Evolutionary conservation across 192 early-diverging fungal species (phyloP).

Genomic region (Rhizoclosmatium sp.): DNA sequence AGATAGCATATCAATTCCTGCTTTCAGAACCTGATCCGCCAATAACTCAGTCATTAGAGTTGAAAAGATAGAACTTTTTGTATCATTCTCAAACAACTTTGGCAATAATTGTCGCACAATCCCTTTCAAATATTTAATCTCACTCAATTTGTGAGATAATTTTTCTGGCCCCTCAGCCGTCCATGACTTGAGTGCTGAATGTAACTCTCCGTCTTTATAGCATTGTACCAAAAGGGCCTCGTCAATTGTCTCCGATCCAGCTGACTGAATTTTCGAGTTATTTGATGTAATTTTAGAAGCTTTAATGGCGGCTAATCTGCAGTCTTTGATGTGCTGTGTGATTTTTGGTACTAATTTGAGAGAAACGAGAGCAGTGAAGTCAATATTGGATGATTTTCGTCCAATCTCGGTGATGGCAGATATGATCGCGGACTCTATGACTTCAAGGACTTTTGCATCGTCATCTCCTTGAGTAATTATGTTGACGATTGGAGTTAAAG

Average conservation of each 20-base stretch:
- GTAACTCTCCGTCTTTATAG: constrained; percentile 65
- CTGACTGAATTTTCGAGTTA: constrained; percentile 29
- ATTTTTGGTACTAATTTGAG: constrained; percentile 71
- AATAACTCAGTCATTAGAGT: constrained; percentile 81
- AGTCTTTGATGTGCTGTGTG: constrained; percentile 76
- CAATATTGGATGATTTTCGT: constrained; percentile 44
- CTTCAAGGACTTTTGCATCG: not conserved
- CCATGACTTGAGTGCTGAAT: constrained; percentile 56
- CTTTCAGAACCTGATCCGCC: constrained; percentile 71
- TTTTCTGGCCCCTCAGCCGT: not conserved
- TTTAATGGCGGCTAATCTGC: constrained; percentile 56
- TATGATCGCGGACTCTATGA: constrained; percentile 1
- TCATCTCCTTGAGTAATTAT: not conserved
- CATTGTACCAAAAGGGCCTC: constrained; percentile 64
- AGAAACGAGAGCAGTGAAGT: constrained; percentile 68
- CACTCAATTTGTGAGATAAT: not conserved
- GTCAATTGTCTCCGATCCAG: constrained; percentile 55
- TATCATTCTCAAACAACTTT: constrained; percentile 65
- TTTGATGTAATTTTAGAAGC: constrained; percentile 50
- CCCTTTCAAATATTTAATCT: constrained; percentile 29
- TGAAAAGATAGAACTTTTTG: constrained; percentile 63
- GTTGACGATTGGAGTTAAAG: constrained; percentile 2
- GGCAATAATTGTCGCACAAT: constrained; percentile 62
- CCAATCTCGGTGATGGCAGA: constrained; percentile 1
- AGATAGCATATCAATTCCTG: constrained; percentile 69